phyloP scores from a whole-genome alignment of 495 filamentous ascomycete genomes.

The Penicillium tannophilum region DNA sequence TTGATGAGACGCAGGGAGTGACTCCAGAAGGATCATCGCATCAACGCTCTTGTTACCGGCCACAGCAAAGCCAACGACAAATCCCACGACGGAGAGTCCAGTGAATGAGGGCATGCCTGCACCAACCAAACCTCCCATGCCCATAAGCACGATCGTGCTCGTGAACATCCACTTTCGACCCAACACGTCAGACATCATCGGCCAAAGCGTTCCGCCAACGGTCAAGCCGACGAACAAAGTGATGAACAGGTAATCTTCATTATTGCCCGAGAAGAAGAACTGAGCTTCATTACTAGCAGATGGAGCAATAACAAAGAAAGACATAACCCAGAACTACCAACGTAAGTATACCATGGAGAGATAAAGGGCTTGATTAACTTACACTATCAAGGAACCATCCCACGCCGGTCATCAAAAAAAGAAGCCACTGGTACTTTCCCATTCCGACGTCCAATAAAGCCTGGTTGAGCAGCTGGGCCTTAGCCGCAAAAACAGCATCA shows the following conservation, averaged over 20 bases:
- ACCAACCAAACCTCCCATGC: constrained; percentile 29
- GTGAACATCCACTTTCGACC: constrained; percentile 30
- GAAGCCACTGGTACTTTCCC: constrained; percentile 75
- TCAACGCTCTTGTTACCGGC: constrained; percentile 29
- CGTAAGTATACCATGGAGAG: not conserved
- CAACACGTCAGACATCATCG: constrained; percentile 27
- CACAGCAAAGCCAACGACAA: constrained; percentile 27
- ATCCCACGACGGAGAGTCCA: constrained; percentile 24
- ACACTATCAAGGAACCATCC: constrained; percentile 62
- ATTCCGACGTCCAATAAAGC: constrained; percentile 72
- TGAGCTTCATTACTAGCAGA: constrained; percentile 10
- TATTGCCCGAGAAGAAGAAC: constrained; percentile 18
- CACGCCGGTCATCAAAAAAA: constrained; percentile 72
- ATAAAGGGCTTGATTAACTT: constrained; percentile 8
- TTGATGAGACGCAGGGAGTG: constrained; percentile 27
- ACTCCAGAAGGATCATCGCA: constrained; percentile 24
- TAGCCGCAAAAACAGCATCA: constrained; percentile 38
- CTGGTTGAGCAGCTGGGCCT: constrained; percentile 49
- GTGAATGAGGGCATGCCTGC: constrained; percentile 29
- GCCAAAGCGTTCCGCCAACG: constrained; percentile 27
- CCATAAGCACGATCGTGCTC: constrained; percentile 28
- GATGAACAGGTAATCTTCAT: constrained; percentile 18
- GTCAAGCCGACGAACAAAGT: constrained; percentile 27
- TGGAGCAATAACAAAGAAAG: constrained; percentile 9
- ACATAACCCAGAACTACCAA: constrained; percentile 23